Base-by-base conservation (phyloP, 768 basidiomycete genomes). In the Boletus barrowsii region DNA sequence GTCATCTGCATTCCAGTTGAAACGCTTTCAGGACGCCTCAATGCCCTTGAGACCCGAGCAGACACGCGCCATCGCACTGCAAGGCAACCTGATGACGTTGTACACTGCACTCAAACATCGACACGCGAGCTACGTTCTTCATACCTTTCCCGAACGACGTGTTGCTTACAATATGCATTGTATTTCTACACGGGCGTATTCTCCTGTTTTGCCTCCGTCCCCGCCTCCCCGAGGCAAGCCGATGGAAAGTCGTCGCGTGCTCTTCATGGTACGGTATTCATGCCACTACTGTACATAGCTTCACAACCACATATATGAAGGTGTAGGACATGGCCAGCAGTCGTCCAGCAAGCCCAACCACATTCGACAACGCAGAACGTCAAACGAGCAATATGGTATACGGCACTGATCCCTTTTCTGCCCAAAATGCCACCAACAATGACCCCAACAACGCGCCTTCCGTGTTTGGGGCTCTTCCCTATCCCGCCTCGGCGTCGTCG, bases 391-490 rank as follows among this genome's bases (percentile, higher is more conserved):
- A 9, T 6, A 55, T 55, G 54, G 52, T 68, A 48, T 71, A 71
- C 56, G 68, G 68, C 18, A 58, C 49, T 13, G 52, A 69, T 36
- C 68, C 68, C 17, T 69, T 69, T 39, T 56, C 66, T 5, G 68
- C 68, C 4, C 70, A 72, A 35, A 53, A 57, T 26, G 58, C 63
- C 29, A 54, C 66, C 17, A 57, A 39, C 26, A 56, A 39, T 26
- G 50, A 55, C 20, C 18, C 37, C 17, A 30, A 20, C 33, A 29
- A 24, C 26, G 44, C 72, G 10, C 80, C 83, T 44, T 86, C 85
- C 44, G 68, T 86, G 53, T 83, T 80, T 60, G 85, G 85, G 6
- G 84, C 83, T 0, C 79, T 87, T 18, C 85, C 85, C 29, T 83
- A 81, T 60, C 76, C 81, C 0, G 49, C 22, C 17, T 41, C 69